Evolutionary conservation across 345 rosid species (phyloP).

Genomic region (Bruguiera sexangula): DNA sequence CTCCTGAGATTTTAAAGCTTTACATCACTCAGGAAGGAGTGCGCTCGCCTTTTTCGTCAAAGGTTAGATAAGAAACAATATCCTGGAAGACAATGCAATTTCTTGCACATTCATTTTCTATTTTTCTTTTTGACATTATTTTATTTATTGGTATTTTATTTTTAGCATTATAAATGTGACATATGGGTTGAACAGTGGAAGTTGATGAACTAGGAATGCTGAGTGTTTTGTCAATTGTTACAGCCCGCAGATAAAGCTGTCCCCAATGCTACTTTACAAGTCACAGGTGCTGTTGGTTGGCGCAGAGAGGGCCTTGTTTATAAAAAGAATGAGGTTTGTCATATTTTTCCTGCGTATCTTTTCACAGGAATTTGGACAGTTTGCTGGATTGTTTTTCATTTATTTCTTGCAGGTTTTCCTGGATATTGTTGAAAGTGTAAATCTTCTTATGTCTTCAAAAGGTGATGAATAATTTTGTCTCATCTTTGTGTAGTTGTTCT

Average conservation of each 20-base stretch:
- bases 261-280: conserved; percentile 99
- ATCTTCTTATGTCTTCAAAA: conserved; percentile 98
- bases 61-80: conserved; percentile 46
- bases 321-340: conserved; percentile 85
- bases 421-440: conserved; percentile 98
- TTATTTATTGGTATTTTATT: conserved; percentile 7
- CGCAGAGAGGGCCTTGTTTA: conserved; percentile 95
- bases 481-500: conserved; percentile 2
- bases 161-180: neutral
- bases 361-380: conserved; percentile 5
- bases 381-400: conserved; percentile 16
- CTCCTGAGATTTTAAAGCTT: conserved; percentile 96
- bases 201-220: neutral
- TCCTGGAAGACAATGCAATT: conserved; percentile 2
- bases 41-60: conserved; percentile 93
- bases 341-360: conserved; percentile 8
- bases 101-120: neutral
- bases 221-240: neutral
- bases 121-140: neutral
- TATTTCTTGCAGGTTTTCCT: conserved; percentile 70
- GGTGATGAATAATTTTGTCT: conserved; percentile 35
- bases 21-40: conserved; percentile 99
- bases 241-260: conserved; percentile 86
- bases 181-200: neutral
- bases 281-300: conserved; percentile 99